phyloP scores from a whole-genome alignment of 2,329 filamentous ascomycete genomes.

The Fusarium subtropicale region DNA sequence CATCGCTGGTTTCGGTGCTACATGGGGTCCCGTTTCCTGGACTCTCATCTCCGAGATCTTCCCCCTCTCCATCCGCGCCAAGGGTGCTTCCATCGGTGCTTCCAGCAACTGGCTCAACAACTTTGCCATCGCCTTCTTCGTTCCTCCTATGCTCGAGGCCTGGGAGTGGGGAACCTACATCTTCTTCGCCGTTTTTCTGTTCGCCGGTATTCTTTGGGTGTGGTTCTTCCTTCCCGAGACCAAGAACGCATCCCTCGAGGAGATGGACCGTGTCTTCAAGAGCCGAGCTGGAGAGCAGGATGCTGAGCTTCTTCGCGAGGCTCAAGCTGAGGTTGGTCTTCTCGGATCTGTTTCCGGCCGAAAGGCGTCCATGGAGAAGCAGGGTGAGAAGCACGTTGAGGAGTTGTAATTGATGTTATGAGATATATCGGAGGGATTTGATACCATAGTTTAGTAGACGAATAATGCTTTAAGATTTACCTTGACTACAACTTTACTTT shows the following conservation, averaged over 20 bases:
- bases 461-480: not conserved
- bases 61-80: conserved; percentile 58
- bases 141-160: conserved; percentile 54
- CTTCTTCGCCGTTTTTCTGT: conserved; percentile 65
- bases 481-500: not conserved
- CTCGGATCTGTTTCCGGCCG: not conserved
- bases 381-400: conserved; percentile 23
- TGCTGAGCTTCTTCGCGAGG: conserved; percentile 39
- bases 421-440: not conserved
- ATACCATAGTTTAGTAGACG: not conserved
- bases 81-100: conserved; percentile 57
- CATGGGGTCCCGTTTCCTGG: conserved; percentile 61
- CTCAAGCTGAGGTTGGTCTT: conserved; percentile 40
- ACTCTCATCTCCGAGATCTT: conserved; percentile 62
- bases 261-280: conserved; percentile 65
- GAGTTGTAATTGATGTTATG: not conserved
- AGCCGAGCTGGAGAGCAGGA: conserved; percentile 51
- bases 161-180: conserved; percentile 66
- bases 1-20: conserved; percentile 60
- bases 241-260: conserved; percentile 65
- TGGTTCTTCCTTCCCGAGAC: conserved; percentile 67
- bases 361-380: conserved; percentile 15
- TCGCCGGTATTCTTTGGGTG: conserved; percentile 60
- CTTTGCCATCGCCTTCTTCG: conserved; percentile 60
- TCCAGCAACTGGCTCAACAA: conserved; percentile 60